Base-by-base conservation (phyloP, 176 grass and related monocot species). In the Luzula sylvatica region DNA sequence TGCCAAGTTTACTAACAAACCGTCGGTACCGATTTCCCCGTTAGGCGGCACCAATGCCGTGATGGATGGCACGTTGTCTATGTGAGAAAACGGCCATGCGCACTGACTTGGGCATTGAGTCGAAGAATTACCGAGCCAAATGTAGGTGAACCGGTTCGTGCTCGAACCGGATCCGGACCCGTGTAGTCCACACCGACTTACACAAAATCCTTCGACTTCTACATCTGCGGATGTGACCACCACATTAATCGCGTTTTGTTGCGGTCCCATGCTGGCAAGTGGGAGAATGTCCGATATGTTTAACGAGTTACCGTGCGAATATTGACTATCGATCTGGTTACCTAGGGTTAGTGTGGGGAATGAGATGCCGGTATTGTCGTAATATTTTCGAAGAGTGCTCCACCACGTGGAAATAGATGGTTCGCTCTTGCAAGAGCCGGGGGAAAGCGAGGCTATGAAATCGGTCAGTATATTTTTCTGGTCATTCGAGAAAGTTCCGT, bases 1-100 rank as follows among this genome's bases (percentile, higher is more conserved):
- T 8, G 84, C 90, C 19, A 96, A 66, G 67, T 86, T 96, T 40
- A 86, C 69, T 39, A 96, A 66, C 81, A 96, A 67, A 26, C 84
- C 74, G 30, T 96, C 84, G 14, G 72, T 38, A 3, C 84, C 77
- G 0, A 70, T 66, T 62, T 96, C 74, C 0, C 77, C 69, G 55
- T 89, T 89, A 3, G 84, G 90, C 44, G 84, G 53, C 29, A 96
- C 30, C n/a, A 64, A 53, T 38, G 62, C 61, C 11, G 27, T 64
- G 13, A 57, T 24, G 11, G 9, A 9, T 2, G 52, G 73, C 49
- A 55, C 59, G 49, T 18, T 21, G 23, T 80, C 72, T 0, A 66
- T 48, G 13, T 64, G 52, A 62, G 80, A 81, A 75, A 95, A 95
- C 3, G 80, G 84, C 84, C 84, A 88, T 20, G 77, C 52, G 58